Evolutionary conservation across 441 rosid genomes (phyloP).

Genomic region (Adansonia madagascariensis): DNA sequence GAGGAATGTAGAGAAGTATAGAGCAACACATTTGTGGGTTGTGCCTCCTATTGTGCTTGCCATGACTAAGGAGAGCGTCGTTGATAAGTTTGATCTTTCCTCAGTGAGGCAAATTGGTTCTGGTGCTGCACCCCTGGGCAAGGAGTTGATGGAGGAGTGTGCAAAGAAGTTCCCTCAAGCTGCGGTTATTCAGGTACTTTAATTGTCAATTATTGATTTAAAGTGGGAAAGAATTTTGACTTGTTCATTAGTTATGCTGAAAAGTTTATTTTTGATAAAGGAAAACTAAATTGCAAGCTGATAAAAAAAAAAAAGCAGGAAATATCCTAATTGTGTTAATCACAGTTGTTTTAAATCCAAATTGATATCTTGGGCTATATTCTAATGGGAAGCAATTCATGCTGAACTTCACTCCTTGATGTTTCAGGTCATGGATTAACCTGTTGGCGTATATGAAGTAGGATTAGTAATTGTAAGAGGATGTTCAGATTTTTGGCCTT

Average conservation of each 20-base stretch:
- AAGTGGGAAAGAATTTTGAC: neutral
- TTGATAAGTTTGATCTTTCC: conserved; percentile 66
- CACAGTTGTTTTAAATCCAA: neutral
- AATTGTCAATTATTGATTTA: neutral
- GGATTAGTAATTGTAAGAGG: no score
- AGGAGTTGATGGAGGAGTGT: conserved; percentile 87
- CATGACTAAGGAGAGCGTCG: conserved; percentile 61
- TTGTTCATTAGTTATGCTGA: neutral
- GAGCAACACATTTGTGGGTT: conserved; percentile 68
- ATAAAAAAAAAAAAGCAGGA: no score
- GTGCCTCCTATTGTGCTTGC: conserved; percentile 86
- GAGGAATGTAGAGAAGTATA: conserved; percentile 59
- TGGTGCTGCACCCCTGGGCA: conserved; percentile 87
- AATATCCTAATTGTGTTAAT: neutral
- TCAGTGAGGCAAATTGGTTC: conserved; percentile 68
- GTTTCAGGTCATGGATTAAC: neutral
- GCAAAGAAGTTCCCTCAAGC: conserved; percentile 59
- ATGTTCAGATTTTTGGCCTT: neutral
- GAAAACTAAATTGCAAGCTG: neutral
- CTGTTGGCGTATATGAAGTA: conserved; percentile 2
- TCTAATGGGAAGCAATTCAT: neutral
- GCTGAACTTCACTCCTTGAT: neutral
- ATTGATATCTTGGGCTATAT: neutral
- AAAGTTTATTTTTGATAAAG: neutral
- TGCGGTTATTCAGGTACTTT: conserved; percentile 54